Base-by-base conservation (phyloP, 1,284 basidiomycete species). In the Ceratobasidium theobromae region DNA sequence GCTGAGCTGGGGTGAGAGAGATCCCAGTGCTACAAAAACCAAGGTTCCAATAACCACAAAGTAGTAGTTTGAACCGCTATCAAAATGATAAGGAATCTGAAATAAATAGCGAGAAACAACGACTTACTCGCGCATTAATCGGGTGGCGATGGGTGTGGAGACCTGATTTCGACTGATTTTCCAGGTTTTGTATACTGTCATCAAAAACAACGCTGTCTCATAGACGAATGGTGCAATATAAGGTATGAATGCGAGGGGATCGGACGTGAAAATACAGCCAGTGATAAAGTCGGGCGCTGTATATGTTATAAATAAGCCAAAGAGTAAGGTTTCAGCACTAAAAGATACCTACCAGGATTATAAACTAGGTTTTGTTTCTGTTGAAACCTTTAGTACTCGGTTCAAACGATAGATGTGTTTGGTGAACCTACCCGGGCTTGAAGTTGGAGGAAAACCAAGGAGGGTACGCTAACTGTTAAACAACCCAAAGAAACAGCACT, bases 181-280 rank as follows among this genome's bases (percentile, higher is more conserved):
- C 23, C 27, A 58, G 11, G 43, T 28, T 23, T 58, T 58, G 41
- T n/a, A 30, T 4, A 58, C 16, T 27, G 55, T 58, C 55, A 58
- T 58, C 27, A 16, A 23, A 8, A 58, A 46, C 3, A 58, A 28
- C 3, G 6, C 27, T 1, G 55, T 58, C 21, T 58, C 55, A 18
- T 43, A 58, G 25, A 58, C n/a, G 41, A 58, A 58, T 9, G 55
- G 55, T 3, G 55, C 40, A 46, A 58, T 32, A 18, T 58, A 58
- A n/a, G 55, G 55, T 28, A 58, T 30, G 30, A 58, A 23, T 30
- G 55, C 27, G 5, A 46, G 28, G 1, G 55, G 55, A 18, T 38
- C 46, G 11, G 40, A 28, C 2, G 27, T 46, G 41, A 58, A 58
- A 11, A 38, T 28, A 33, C 55, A 58, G 1, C 55, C 55, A 14